phyloP scores from a whole-genome alignment of 2,329 filamentous ascomycete species.

The Alternaria gaisen region DNA sequence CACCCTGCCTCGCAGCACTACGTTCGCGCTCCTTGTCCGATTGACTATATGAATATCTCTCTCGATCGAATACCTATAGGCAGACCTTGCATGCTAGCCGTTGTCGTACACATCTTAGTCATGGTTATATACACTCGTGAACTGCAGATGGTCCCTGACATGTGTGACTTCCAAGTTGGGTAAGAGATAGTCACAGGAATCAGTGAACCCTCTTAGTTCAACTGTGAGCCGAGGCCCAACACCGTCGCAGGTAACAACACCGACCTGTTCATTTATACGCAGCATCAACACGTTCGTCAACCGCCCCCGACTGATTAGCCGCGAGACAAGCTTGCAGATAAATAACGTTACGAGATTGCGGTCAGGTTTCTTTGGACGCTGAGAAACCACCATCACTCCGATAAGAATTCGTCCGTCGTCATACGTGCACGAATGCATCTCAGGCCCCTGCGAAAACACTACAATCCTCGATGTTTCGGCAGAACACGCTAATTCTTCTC shows the following conservation, averaged over 20 bases:
- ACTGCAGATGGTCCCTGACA: neutral
- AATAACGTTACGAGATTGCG: neutral
- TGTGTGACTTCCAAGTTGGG: neutral
- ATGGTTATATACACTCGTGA: neutral
- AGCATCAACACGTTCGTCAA: neutral
- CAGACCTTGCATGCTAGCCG: neutral
- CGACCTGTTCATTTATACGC: neutral
- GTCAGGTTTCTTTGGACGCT: no score
- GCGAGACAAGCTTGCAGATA: neutral
- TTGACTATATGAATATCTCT: neutral
- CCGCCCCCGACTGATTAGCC: neutral
- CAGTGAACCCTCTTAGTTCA: no score
- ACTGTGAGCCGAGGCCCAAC: neutral
- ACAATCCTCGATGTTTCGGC: no score
- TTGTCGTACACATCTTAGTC: neutral
- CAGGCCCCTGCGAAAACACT: neutral
- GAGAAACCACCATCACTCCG: neutral
- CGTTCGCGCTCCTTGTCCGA: neutral
- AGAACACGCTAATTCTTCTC: neutral
- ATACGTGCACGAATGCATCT: neutral
- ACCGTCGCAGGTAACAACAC: neutral
- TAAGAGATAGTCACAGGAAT: neutral
- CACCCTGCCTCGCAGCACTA: neutral
- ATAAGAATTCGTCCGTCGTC: neutral
- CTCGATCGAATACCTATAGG: neutral